Base-by-base conservation (phyloP, 306 rosid species). In the Prunus salicina region DNA sequence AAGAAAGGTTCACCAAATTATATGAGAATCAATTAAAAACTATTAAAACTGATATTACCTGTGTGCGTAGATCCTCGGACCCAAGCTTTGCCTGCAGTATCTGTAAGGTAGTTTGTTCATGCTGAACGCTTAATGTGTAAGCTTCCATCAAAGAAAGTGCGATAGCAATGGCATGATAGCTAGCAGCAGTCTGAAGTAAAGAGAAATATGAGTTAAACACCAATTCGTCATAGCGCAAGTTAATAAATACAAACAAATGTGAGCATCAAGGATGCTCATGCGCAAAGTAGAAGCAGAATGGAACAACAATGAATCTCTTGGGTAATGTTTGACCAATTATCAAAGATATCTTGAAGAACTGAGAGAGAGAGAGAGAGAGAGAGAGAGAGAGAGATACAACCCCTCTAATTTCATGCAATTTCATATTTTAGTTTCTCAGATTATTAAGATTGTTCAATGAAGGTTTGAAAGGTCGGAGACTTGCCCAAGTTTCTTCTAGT, bases 101-200 rank as follows among this genome's bases (percentile, higher is more conserved):
- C 79, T 92, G 98, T 55, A 95, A 83, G 80, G 98, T 95, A 67
- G 98, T 95, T 79, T 95, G 98, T 76, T 95, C 97, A 68, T 95
- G 98, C 83, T 95, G 98, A 76, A 95, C 97, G 20, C 98, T 92
- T 66, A 95, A 81, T 20, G 97, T 85, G 86, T 95, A 95, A 41
- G 98, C 98, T 85, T 95, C 98, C 97, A 95, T 95, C 93, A 95
- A 88, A 70, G 98, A 95, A 51, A 95, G 97, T 71, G 98, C 98
- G 63, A 95, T 95, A 45, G 98, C 98, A 86, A 95, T 95, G 41
- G 98, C 98, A 83, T 95, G 98, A 80, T 95, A 95, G 86, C 98
- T 95, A 73, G 98, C 98, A 77, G 98, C 98, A 8, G 98, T 95
- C 98, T 95, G 89, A 74, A 82, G 64, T 83, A 76, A 51, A 43